phyloP scores from a whole-genome alignment of 1,139 yeast species.

The Taphrina flavorubra region DNA sequence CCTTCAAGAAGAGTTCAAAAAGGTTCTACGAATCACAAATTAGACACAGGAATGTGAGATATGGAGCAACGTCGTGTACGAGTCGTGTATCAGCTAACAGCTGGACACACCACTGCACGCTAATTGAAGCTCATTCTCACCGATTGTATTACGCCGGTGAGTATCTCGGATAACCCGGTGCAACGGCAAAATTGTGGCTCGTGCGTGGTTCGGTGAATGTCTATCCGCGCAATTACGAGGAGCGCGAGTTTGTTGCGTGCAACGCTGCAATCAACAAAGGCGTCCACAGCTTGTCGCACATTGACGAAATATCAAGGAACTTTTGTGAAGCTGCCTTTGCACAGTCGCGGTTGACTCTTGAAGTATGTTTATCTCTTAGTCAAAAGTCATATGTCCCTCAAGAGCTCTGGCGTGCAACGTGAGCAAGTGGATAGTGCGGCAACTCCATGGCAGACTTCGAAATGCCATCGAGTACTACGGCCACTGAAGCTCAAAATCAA shows the following conservation, averaged over 20 bases:
- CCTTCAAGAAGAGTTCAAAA: background rate
- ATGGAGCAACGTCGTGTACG: background rate
- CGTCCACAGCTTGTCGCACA: slow-evolving; percentile 3
- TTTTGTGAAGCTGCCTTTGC: too few species aligned
- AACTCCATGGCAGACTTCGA: slow-evolving; percentile 37
- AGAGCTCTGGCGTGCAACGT: background rate
- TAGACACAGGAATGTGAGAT: too few species aligned
- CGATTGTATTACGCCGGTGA: too few species aligned
- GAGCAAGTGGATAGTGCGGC: background rate
- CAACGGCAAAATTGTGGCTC: background rate
- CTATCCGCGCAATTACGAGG: background rate
- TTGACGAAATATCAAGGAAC: too few species aligned
- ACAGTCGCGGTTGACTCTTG: too few species aligned
- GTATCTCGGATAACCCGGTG: too few species aligned
- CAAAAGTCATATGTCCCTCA: background rate
- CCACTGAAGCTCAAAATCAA: slow-evolving; percentile 38
- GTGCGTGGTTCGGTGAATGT: background rate
- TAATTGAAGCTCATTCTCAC: too few species aligned
- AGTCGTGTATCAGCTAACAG: background rate
- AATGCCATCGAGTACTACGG: slow-evolving; percentile 37
- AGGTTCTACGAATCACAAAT: too few species aligned
- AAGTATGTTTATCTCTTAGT: too few species aligned
- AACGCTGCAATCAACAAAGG: slow-evolving; percentile 1
- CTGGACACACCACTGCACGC: too few species aligned
- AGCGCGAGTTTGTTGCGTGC: background rate